phyloP scores from a whole-genome alignment of 2,329 filamentous ascomycete species.

The Monosporascus sp. region DNA sequence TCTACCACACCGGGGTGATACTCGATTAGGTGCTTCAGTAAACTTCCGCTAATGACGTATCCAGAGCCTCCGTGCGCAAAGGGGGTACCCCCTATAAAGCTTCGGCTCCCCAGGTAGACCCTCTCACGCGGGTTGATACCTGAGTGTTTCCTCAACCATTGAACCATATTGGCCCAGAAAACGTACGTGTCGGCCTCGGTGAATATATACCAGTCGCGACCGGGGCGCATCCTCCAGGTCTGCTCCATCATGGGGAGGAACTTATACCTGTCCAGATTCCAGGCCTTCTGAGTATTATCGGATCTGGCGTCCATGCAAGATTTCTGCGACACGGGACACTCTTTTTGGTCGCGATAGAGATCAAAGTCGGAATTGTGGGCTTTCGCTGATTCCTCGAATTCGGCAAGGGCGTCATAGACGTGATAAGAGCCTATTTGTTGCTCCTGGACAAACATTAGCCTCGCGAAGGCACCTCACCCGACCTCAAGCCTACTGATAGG shows the following conservation, averaged over 20 bases:
- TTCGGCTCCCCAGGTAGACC: conserved; percentile 46
- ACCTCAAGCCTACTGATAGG: background rate
- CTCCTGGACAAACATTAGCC: conserved; percentile 28
- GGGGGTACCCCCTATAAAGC: conserved; percentile 36
- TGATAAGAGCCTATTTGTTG: conserved; percentile 43
- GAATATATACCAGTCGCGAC: conserved; percentile 54
- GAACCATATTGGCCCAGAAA: conserved; percentile 47
- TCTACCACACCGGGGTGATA: conserved; percentile 36
- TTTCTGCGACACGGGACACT: conserved; percentile 41
- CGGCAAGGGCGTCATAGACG: conserved; percentile 32
- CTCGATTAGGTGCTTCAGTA: conserved; percentile 43
- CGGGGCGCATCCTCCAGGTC: conserved; percentile 47
- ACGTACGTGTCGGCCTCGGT: conserved; percentile 55
- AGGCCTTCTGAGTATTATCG: conserved; percentile 30
- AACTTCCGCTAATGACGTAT: conserved; percentile 47
- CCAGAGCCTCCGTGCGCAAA: conserved; percentile 56
- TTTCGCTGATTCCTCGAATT: conserved; percentile 30
- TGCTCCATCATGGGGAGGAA: conserved; percentile 53
- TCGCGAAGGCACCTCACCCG: background rate
- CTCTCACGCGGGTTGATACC: conserved; percentile 36
- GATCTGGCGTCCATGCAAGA: conserved; percentile 32
- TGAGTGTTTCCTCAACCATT: conserved; percentile 39
- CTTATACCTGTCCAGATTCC: conserved; percentile 58
- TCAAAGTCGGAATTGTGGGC: conserved; percentile 37
- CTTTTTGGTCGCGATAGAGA: conserved; percentile 38